phyloP scores from a whole-genome alignment of 306 rosid genomes.

The Lathyrus aphaca region DNA sequence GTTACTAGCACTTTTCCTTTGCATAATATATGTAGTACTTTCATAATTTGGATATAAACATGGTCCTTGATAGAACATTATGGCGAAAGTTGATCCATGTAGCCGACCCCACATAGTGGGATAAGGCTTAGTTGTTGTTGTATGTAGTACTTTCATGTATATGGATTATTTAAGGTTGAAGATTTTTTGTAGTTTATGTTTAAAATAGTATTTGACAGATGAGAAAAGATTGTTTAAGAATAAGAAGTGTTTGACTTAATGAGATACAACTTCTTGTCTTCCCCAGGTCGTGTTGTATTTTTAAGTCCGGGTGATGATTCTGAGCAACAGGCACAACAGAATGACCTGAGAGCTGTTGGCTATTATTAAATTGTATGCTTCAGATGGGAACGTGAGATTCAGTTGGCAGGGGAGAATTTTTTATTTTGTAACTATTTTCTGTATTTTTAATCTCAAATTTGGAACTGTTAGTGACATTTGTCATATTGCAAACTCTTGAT shows the following conservation, averaged over 20 bases:
- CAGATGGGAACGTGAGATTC: conserved; percentile 11
- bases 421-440: conserved; percentile 34
- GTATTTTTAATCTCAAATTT: not conserved
- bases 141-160: not conserved
- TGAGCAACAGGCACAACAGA: conserved; percentile 39
- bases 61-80: too few species aligned
- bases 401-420: conserved; percentile 3
- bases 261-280: conserved; percentile 17
- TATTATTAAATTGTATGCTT: conserved; percentile 51
- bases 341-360: conserved; percentile 58
- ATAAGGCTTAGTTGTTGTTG: not conserved
- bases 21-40: conserved; percentile 4
- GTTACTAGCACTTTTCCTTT: not conserved
- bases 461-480: conserved; percentile 25
- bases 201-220: conserved; percentile 19
- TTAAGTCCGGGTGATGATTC: conserved; percentile 57
- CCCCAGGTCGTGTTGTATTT: conserved; percentile 79
- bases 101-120: too few species aligned
- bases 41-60: not conserved
- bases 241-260: not conserved
- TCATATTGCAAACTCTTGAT: conserved; percentile 9
- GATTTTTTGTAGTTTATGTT: conserved; percentile 26
- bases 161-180: not conserved
- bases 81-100: too few species aligned
- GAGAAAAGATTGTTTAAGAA: conserved; percentile 29